Base-by-base conservation (phyloP, 352 stramenopile species). In the Aphanomyces astaci region DNA sequence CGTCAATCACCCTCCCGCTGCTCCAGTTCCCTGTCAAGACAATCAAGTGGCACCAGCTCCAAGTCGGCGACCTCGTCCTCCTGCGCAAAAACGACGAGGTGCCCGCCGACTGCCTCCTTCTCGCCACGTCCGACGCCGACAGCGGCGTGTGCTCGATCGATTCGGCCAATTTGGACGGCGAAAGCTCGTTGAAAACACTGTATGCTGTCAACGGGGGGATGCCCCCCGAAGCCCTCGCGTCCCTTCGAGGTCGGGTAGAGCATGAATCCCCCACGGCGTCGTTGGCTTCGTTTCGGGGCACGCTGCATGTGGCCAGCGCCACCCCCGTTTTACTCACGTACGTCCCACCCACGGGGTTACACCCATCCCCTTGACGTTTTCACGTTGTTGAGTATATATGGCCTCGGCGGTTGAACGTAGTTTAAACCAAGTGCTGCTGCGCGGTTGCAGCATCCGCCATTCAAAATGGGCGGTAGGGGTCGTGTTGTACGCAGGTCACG, bases 381-480 rank as follows among this genome's bases (percentile, higher is more conserved):
- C n/a, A n/a, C n/a, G n/a, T n/a, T n/a, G n/a, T n/a, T n/a, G n/a
- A n/a, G n/a, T n/a, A n/a, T n/a, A n/a, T n/a, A n/a, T n/a, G n/a
- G n/a, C n/a, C n/a, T n/a, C n/a, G n/a, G n/a, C n/a, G n/a, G n/a
- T n/a, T n/a, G n/a, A n/a, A n/a, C n/a, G n/a, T 62, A 62, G 52
- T 4, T 46, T 62, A 46, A 88, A 87, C 59, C 82, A 90, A 60
- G 77, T 94, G 0, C 56, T 92, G 39, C 48, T 90, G 15, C 84
- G 86, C 11, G 86, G 86, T 3, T 90, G 88, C 77, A 90, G 83
- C 53, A 63, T 94, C 1, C 88, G 81, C 72, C 91, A 94, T 54
- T 92, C 86, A 22, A 90, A 90, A 62, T 94, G 84, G 84, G 76
- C 74, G 24, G 72, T 91, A 10, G 86, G 82, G 0, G 80, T 92